Evolutionary conservation across 176 grass and related monocot species (phyloP).

Genomic region (Aegilops speltoides): DNA sequence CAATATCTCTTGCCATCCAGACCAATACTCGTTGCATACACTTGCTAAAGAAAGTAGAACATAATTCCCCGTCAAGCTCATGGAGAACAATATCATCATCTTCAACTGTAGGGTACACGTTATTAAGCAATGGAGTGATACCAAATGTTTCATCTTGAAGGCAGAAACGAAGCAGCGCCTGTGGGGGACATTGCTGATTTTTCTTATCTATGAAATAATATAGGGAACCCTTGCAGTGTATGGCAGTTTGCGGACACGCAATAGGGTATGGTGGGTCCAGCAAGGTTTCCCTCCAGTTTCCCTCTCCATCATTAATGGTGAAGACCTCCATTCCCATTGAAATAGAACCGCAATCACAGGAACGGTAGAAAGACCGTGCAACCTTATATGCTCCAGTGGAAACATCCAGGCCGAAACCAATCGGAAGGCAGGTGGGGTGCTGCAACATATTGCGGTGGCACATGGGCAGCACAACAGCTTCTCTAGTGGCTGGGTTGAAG

Average conservation of each 20-base stretch:
- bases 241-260: neutral
- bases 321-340: slow-evolving; percentile 26
- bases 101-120: neutral
- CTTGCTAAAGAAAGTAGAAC: neutral
- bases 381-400: slow-evolving; percentile 16
- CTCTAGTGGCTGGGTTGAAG: slow-evolving; percentile 21
- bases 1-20: neutral
- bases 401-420: neutral
- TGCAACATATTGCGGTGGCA: neutral
- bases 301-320: slow-evolving; percentile 8
- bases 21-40: neutral
- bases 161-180: slow-evolving; percentile 10
- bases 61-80: slow-evolving; percentile 1
- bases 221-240: neutral
- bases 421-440: neutral
- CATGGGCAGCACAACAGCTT: neutral
- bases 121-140: neutral
- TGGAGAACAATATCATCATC: neutral
- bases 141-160: slow-evolving; percentile 24
- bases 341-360: neutral
- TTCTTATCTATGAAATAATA: slow-evolving; percentile 1
- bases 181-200: neutral
- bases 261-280: slow-evolving; percentile 3
- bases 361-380: slow-evolving; percentile 9
- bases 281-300: neutral